Base-by-base conservation (phyloP, 2,329 filamentous ascomycete species). In the Neopestalotiopsis clavispora region DNA sequence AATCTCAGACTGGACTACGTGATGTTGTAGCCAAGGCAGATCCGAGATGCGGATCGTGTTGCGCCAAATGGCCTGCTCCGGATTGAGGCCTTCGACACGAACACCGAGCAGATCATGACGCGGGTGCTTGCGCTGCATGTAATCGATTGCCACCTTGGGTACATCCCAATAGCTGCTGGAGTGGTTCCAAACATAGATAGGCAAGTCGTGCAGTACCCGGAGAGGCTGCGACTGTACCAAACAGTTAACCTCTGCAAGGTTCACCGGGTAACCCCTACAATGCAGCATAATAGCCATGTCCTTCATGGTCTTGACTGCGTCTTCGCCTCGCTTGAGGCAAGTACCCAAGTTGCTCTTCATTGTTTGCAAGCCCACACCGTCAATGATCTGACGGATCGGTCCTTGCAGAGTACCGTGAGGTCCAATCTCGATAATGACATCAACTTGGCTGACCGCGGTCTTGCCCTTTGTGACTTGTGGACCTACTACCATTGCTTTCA, bases 401-500 rank as follows among this genome's bases (percentile, higher is more conserved):
- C 66, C 66, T 38, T 61, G 59, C 23, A 67, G 66, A 5, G 66
- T 57, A 17, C 66, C 59, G 28, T 67, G 66, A 38, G 66, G 57
- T 12, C 66, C 66, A 17, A 67, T 20, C 45, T 67, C 66, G 23
- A 67, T 20, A 13, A 67, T 34, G 6, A 67, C 45, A 38, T 67
- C 66, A n/a, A 67, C 66, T 63, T 74, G 72, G n/a, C 76, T 68
- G 56, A 3, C 34, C 5, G 17, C 23, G 9, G 17, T 42, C 52
- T 45, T 59, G 14, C 17, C 52, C n/a, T 13, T 56, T 3, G 45
- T 7, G n/a, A 75, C 67, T 38, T 73, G 68, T 52, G 77, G 70
- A 68, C 79, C 80, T 4, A 74, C 74, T 1, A 78, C 77, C 34
- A 79, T 79, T 1, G 76, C 78, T 4, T 82, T 75, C 2, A 84